Conservation (phyloP, 345 rosid genomes). For the Arabidopsis thaliana region DNA sequence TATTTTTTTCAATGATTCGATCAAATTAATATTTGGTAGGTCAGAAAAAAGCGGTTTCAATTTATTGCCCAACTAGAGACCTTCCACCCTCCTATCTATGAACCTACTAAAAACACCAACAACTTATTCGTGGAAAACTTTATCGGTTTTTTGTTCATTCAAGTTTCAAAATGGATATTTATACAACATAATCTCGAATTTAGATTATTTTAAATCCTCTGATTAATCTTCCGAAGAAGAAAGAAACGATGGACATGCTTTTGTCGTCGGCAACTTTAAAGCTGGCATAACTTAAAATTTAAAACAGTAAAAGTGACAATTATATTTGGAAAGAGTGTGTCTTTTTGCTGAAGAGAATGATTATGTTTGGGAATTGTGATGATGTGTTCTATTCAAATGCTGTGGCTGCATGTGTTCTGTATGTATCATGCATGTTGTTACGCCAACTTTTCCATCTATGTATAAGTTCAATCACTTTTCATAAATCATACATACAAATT, state of each 20-base stretch:
- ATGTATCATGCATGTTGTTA: background rate
- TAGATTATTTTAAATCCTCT: background rate
- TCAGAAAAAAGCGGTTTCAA: slow-evolving; percentile 33
- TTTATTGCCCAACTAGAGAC: slow-evolving; percentile 21
- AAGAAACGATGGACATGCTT: slow-evolving; percentile 4
- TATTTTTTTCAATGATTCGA: slow-evolving; percentile 11
- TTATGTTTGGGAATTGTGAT: slow-evolving; percentile 26
- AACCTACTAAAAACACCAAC: background rate
- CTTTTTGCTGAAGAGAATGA: slow-evolving; percentile 19
- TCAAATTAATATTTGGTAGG: slow-evolving; percentile 35
- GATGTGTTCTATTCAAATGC: slow-evolving; percentile 7
- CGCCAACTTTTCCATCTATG: background rate
- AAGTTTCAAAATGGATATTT: background rate
- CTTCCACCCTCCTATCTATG: slow-evolving; percentile 13
- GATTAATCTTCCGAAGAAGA: background rate
- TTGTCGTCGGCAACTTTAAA: slow-evolving; percentile 19
- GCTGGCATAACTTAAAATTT: slow-evolving; percentile 6
- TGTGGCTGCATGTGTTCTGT: slow-evolving; percentile 5
- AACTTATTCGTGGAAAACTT: background rate
- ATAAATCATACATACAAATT: background rate
- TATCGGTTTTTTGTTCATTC: background rate
- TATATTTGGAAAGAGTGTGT: slow-evolving; percentile 1
- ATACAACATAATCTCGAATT: background rate
- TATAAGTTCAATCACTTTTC: slow-evolving; percentile 1
- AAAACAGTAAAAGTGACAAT: background rate